phyloP scores from a whole-genome alignment of 768 basidiomycete species.

The Chlorophyllum brunneum region DNA sequence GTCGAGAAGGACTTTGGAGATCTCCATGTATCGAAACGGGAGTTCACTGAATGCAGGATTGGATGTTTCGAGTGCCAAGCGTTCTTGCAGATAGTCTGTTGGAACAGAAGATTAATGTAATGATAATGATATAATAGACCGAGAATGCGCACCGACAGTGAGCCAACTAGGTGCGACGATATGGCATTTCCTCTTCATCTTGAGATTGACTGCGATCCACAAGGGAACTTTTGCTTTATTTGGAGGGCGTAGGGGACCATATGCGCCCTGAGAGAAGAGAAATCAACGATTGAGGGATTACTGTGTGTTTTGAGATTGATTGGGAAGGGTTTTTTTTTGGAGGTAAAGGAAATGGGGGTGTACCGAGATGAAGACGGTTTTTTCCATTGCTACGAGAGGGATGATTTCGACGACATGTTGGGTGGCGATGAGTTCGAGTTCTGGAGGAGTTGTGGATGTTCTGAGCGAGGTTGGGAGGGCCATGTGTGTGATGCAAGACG shows the following conservation, averaged over 20 bases:
- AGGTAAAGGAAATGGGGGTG: slow-evolving; percentile 15
- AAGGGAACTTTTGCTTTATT: slow-evolving; percentile 82
- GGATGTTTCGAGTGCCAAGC: slow-evolving; percentile 71
- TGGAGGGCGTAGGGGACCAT: slow-evolving; percentile 90
- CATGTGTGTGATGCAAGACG: too few species aligned
- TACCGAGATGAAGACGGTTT: slow-evolving; percentile 89
- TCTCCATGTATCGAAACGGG: slow-evolving; percentile 87
- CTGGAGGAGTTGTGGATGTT: slow-evolving; percentile 12
- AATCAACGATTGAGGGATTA: neutral
- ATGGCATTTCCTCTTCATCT: slow-evolving; percentile 91
- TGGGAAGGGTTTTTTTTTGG: slow-evolving; percentile 19
- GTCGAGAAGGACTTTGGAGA: slow-evolving; percentile 90
- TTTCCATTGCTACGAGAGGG: slow-evolving; percentile 87
- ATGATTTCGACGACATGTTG: slow-evolving; percentile 84
- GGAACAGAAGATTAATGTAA: neutral
- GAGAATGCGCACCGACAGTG: slow-evolving; percentile 60
- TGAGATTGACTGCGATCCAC: slow-evolving; percentile 95
- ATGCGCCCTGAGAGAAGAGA: slow-evolving; percentile 63
- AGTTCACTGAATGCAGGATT: slow-evolving; percentile 70
- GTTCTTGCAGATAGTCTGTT: slow-evolving; percentile 76
- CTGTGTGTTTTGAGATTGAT: slow-evolving; percentile 11
- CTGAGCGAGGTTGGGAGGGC: slow-evolving; percentile 7
- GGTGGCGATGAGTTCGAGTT: slow-evolving; percentile 49
- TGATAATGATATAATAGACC: neutral
- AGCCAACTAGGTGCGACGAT: slow-evolving; percentile 92